These are phyloP conservation scores for Phialocephala sp. DNA, from an alignment of 2,329 filamentous ascomycete species.

Conservation along the genomic window DNA sequence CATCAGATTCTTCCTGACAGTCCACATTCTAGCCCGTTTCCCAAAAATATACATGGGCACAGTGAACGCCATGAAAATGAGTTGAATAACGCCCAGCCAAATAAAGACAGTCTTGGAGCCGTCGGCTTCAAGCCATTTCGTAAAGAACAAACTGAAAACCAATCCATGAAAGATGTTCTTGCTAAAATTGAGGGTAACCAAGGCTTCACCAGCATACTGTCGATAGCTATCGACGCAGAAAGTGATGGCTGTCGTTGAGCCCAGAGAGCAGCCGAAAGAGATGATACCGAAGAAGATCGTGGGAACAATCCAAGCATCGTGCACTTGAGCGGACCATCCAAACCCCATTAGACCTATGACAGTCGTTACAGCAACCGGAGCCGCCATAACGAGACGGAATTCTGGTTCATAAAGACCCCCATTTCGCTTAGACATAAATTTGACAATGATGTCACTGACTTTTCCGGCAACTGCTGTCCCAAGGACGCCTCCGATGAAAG, in stretches of 20 bases:
- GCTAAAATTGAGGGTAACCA: slow-evolving; percentile 92
- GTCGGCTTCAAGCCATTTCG: slow-evolving; percentile 77
- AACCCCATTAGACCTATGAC: slow-evolving; percentile 91
- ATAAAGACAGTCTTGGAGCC: slow-evolving; percentile 81
- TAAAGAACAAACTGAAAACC: slow-evolving; percentile 87
- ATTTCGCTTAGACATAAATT: slow-evolving; percentile 80
- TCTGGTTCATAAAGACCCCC: slow-evolving; percentile 96
- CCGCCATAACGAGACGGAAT: slow-evolving; percentile 86
- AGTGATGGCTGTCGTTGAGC: slow-evolving; percentile 89
- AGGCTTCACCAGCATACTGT: slow-evolving; percentile 89
- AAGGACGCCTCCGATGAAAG: slow-evolving; percentile 85
- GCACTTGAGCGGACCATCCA: slow-evolving; percentile 84
- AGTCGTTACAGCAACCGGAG: slow-evolving; percentile 79
- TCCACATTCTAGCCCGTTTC: slow-evolving; percentile 94
- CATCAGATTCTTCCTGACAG: slow-evolving; percentile 83
- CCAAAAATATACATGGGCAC: slow-evolving; percentile 96
- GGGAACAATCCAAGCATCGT: slow-evolving; percentile 86
- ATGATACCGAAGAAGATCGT: slow-evolving; percentile 92
- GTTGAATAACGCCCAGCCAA: slow-evolving; percentile 84
- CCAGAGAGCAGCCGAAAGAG: slow-evolving; percentile 89
- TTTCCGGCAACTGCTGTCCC: slow-evolving; percentile 92
- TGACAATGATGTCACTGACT: slow-evolving; percentile 84
- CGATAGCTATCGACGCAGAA: slow-evolving; percentile 94
- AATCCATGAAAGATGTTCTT: slow-evolving; percentile 95
- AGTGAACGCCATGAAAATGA: slow-evolving; percentile 73